These are phyloP conservation scores for Phaseolus coccineus DNA, from an alignment of 331 rosid species.

Conservation along the genomic window DNA sequence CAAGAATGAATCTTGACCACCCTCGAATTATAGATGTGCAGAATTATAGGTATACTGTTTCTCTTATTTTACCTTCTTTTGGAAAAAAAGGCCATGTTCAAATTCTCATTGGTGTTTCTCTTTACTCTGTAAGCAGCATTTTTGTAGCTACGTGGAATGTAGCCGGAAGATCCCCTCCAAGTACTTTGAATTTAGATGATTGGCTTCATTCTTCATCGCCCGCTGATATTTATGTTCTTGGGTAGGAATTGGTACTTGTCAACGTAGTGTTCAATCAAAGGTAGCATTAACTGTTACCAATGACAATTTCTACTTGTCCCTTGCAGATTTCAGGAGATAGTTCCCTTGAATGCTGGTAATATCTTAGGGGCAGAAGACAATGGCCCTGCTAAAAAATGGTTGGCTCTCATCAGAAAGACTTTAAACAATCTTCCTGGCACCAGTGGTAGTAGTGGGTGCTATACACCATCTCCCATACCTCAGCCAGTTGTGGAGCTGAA, in stretches of 20 bases:
- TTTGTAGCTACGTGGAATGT: constrained; percentile 99
- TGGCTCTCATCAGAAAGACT: constrained; percentile 89
- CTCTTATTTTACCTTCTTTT: constrained; percentile 21
- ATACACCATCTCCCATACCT: constrained; percentile 97
- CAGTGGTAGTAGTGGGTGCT: constrained; percentile 77
- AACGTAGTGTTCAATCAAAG: constrained; percentile 21
- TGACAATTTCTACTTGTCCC: constrained; percentile 41
- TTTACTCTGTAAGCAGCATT: constrained; percentile 61
- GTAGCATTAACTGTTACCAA: constrained; percentile 34
- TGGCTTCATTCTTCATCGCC: constrained; percentile 97
- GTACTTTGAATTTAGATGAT: constrained; percentile 82
- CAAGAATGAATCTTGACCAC: constrained; percentile 93
- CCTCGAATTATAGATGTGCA: constrained; percentile 98
- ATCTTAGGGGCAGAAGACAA: constrained; percentile 97
- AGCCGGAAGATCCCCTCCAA: constrained; percentile 97
- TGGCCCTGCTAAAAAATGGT: constrained; percentile 99
- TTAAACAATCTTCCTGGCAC: constrained; percentile 94
- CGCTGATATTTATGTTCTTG: constrained; percentile 97
- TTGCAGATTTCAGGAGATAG: constrained; percentile 96
- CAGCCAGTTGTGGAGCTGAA: constrained; percentile 82
- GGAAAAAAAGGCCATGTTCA: constrained; percentile 11
- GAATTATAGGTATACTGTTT: constrained; percentile 72
- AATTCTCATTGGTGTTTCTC: constrained; percentile 39
- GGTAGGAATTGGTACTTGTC: constrained; percentile 63
- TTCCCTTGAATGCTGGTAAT: constrained; percentile 98